Evolutionary conservation across 345 rosid genomes (phyloP), one percentile per base, ranked within the genome.

Genomic region (Acer yangbiense): DNA sequence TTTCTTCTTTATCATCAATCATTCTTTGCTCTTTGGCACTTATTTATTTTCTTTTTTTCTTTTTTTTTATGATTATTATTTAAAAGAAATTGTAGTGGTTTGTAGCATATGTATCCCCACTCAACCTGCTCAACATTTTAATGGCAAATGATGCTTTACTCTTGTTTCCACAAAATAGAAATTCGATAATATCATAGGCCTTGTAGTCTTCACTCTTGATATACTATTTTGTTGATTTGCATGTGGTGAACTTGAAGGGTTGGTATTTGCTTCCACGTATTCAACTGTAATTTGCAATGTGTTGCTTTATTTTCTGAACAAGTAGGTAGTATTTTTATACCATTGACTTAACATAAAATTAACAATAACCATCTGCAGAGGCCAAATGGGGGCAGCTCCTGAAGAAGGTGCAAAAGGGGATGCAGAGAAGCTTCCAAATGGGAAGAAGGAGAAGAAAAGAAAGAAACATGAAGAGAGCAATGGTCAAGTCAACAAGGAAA

Each of bases 381-480:
- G 99, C 11, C 86, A 87, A 85, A 79, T 95, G 93, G 91, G 89
- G 20, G 80, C 75, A 25, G 71, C 80, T 65, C 12, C 73, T 54
- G 84, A 80, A 80, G 90, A 80, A 57, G 87, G 72, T 46, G 82
- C 83, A 73, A 83, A 78, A 78, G 80, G 58, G 67, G 75, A 69
- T 18, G 81, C 83, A 72, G 81, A 65, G 79, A 86, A 84, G 65
- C 77, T 84, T 69, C 89, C 86, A 27, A 91, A 83, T 64, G 86
- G 88, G 65, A 57, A 73, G 25, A 77, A 74, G 10, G 71, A 9
- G 1, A 76, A 74, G 68, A 75, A 78, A 69, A 73, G 82, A 44
- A 9, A 77, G 74, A 65, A 80, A 72, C 82, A 79, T 67, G 78
- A 80, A 77, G 90, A 89, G 72, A 79, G 75, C 27, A 72, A 71